These are phyloP conservation scores for Zelopaecilomyces penicillatus DNA, from an alignment of 2,329 filamentous ascomycete genomes.

Conservation along the genomic window DNA sequence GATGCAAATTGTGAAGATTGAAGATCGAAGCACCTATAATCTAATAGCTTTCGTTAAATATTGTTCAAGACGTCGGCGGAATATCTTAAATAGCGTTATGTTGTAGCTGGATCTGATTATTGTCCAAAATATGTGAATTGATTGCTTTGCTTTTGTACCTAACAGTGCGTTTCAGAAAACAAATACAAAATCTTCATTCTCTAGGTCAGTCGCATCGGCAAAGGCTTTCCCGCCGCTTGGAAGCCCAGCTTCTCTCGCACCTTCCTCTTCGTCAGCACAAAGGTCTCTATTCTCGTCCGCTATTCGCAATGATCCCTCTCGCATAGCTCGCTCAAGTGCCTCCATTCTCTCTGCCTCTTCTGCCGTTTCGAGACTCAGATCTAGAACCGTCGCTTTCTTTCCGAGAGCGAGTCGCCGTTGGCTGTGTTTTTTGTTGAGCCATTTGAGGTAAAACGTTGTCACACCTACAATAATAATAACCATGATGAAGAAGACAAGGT, in stretches of 20 bases:
- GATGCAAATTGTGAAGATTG: too few relatives aligned
- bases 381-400: conserved; percentile 49
- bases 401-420: conserved; percentile 46
- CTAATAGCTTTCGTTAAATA: too few relatives aligned
- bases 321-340: conserved; percentile 16
- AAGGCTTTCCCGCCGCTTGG: conserved; percentile 20
- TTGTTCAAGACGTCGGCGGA: too few relatives aligned
- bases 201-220: conserved; percentile 48
- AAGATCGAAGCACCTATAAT: too few relatives aligned
- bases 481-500: conserved; percentile 51
- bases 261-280: conserved; percentile 11
- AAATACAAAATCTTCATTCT: conserved; percentile 58
- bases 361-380: conserved; percentile 49
- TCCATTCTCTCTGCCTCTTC: conserved; percentile 32
- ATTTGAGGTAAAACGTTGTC: conserved; percentile 37
- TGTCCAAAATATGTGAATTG: background rate
- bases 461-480: conserved; percentile 43
- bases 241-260: conserved; percentile 4
- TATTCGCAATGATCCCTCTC: conserved; percentile 6
- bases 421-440: conserved; percentile 48
- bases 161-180: conserved; percentile 28
- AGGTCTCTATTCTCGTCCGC: conserved; percentile 7
- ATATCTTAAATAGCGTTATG: too few relatives aligned
- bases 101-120: background rate
- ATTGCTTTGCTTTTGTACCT: too few relatives aligned